A percentile compares a stretch with the other conserved stretches of the same genome.
Conservation (phyloP, 345 rosid genomes). For the Eucalyptus polybractea region DNA sequence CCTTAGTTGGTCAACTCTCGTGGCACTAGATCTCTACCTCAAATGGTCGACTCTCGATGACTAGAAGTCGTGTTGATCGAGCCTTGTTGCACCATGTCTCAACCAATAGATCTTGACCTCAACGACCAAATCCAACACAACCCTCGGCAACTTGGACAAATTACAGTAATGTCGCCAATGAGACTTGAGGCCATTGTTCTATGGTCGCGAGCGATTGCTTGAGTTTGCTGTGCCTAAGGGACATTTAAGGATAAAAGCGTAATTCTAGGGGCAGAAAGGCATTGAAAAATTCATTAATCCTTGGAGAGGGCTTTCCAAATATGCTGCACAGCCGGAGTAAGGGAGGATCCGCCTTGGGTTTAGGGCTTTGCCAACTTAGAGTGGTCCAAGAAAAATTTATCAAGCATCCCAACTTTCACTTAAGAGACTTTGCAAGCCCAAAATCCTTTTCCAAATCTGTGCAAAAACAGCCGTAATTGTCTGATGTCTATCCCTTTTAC, state of each 20-base stretch:
- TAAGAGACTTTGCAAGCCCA: background rate
- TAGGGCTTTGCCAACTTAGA: background rate
- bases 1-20: rapidly evolving
- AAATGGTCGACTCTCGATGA: background rate
- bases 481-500: background rate
- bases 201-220: background rate
- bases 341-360: background rate
- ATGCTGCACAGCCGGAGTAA: background rate
- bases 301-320: background rate
- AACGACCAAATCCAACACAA: background rate
- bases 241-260: background rate
- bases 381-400: background rate
- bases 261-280: background rate
- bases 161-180: background rate
- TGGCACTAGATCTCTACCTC: background rate
- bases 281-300: background rate
- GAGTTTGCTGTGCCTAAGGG: background rate
- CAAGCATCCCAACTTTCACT: background rate
- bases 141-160: background rate
- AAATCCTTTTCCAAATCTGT: background rate
- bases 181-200: background rate
- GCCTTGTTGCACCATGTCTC: background rate
- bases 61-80: background rate
- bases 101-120: background rate
- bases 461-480: background rate